phyloP scores from a whole-genome alignment of 2,329 filamentous ascomycete species.

The Verticillium isaacii region DNA sequence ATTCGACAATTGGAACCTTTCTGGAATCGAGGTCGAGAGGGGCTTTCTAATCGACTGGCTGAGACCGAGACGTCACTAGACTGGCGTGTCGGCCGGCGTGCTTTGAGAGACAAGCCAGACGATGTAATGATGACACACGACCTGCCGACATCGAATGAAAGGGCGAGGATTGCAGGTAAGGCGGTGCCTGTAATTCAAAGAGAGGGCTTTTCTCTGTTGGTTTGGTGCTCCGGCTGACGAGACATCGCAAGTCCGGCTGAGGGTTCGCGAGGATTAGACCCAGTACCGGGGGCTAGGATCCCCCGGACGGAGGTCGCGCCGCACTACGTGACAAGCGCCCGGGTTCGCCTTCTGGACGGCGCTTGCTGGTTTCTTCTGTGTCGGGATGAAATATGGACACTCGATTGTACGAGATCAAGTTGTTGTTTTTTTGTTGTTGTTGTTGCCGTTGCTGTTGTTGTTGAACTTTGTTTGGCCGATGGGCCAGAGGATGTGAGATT shows the following conservation, averaged over 20 bases:
- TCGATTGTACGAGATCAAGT: not conserved
- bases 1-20: constrained; percentile 5
- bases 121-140: not conserved
- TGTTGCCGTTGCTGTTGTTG: not conserved
- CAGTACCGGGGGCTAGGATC: not conserved
- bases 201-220: not conserved
- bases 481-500: no score
- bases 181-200: not conserved
- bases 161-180: not conserved
- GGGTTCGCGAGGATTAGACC: not conserved
- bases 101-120: not conserved
- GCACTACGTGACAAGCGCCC: not conserved
- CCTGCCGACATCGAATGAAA: not conserved
- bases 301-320: not conserved
- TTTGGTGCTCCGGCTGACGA: not conserved
- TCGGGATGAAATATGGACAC: not conserved
- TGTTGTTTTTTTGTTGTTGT: not conserved
- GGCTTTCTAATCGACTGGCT: not conserved
- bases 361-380: not conserved
- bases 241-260: not conserved
- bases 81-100: not conserved
- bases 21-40: not conserved
- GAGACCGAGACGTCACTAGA: not conserved
- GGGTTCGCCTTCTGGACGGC: not conserved
- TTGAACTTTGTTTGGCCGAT: not conserved